Base-by-base conservation (phyloP, 257 asterid genomes). In the Ilex aquifolium region DNA sequence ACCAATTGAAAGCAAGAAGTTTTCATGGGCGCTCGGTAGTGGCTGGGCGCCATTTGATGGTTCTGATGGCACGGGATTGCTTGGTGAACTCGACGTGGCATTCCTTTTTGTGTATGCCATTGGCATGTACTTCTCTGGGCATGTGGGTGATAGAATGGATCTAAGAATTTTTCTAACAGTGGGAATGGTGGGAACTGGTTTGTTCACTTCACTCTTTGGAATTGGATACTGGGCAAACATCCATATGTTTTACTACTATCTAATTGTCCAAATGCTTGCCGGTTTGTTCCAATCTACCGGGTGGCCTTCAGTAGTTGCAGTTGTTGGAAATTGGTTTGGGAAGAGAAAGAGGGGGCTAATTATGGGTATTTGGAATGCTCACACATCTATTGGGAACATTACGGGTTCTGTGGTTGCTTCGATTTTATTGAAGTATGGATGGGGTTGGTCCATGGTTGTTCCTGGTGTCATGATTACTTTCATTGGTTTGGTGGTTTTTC, bases 301-400 rank as follows among this genome's bases (percentile, higher is more conserved):
- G 10, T 93, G 99, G 99, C 99, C 99, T 2, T 87, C 99, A 0
- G 99, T 93, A 65, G 99, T 93, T 17, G 97, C 99, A 0, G 91
- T 93, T 14, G 93, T 93, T 2, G 99, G 99, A 0, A 86, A 93
- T 62, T 90, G 99, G 99, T 93, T 90, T 11, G 99, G 99, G 71
- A 90, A 93, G 70, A 90, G 72, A 80, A 90, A 79, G 80, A 80
- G 99, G 46, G 97, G 99, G 12, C 97, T 93, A 57, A 93, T 93
- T 67, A 87, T 93, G 99, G 99, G 99, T 44, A 83, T 93, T 7
- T 93, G 99, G 99, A 93, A 90, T 66, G 87, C 97, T 59, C 99
- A 93, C 70, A 93, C 99, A 3, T 93, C 99, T 10, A 75, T 93
- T 32, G 99, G 99, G 50, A 93, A 93, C 78, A 93, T 93, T 54